A percentile compares a stretch with the other conserved stretches of the same genome.
Conservation (phyloP, 306 rosid genomes). For the Cucurbita pepo region DNA sequence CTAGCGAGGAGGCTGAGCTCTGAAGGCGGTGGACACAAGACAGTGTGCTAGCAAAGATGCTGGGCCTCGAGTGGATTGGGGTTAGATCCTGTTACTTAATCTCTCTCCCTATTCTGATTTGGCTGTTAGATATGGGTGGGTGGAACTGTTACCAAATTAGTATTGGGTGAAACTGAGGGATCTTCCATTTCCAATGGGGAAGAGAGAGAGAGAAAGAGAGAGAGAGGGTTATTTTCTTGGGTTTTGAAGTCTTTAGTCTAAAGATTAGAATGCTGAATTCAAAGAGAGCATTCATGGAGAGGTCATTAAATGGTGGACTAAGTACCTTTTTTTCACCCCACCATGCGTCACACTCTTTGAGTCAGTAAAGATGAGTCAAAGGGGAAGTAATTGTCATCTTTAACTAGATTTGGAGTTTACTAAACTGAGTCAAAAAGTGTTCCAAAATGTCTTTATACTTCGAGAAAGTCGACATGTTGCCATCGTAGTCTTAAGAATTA, state of each 20-base stretch:
- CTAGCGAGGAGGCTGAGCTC: too few species aligned
- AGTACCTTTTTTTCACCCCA: neutral
- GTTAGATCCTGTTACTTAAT: too few species aligned
- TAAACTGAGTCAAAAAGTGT: neutral
- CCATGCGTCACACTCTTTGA: neutral
- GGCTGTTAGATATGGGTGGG: neutral
- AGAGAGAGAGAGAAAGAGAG: neutral
- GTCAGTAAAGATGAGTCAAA: slow-evolving; percentile 2
- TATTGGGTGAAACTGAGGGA: neutral
- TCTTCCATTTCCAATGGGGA: neutral
- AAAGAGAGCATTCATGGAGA: too few species aligned
- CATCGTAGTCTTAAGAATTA: neutral
- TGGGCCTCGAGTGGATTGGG: too few species aligned
- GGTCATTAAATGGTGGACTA: neutral
- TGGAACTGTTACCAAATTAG: neutral
- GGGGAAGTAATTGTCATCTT: neutral
- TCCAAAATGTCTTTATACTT: neutral
- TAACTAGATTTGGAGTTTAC: neutral
- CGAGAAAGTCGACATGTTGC: neutral
- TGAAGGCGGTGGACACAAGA: too few species aligned
- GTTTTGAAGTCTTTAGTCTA: neutral
- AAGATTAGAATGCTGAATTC: neutral
- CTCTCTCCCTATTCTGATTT: neutral
- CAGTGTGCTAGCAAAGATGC: too few species aligned
- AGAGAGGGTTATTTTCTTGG: neutral